A percentile compares a stretch with the other conserved stretches of the same genome.
These are phyloP conservation scores for Podosphaera xanthii DNA, from an alignment of 2,329 filamentous ascomycete genomes.

Conservation along the genomic window DNA sequence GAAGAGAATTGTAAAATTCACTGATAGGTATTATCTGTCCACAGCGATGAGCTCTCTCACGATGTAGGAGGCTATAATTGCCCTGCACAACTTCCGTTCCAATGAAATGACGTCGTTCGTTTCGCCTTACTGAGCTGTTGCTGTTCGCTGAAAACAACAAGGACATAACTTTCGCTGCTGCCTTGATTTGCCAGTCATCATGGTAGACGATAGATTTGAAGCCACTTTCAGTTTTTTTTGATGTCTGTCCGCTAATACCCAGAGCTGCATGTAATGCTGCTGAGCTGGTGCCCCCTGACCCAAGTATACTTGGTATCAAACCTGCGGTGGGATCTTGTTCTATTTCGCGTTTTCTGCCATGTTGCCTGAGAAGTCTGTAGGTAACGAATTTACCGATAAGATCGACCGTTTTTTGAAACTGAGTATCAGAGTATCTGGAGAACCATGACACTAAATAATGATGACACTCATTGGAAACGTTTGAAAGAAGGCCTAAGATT, in stretches of 20 bases:
- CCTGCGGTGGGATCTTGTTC: constrained; percentile 38
- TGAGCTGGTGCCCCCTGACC: constrained; percentile 32
- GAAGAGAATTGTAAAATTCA: constrained; percentile 68
- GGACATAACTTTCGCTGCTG: constrained; percentile 57
- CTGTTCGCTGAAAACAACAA: constrained; percentile 68
- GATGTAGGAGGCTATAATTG: constrained; percentile 19
- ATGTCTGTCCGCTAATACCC: constrained; percentile 24
- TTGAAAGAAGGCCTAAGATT: constrained; percentile 57
- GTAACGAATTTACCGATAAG: constrained; percentile 58
- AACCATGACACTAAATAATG: constrained; percentile 61
- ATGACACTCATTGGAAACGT: constrained; percentile 53
- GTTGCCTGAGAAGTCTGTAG: constrained; percentile 51
- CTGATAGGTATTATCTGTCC: constrained; percentile 56
- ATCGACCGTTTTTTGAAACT: constrained; percentile 55
- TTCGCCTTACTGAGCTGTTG: constrained; percentile 19
- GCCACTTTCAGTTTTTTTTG: constrained; percentile 31
- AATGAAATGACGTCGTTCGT: constrained; percentile 16
- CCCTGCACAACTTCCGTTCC: constrained; percentile 16
- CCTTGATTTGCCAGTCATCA: constrained; percentile 78
- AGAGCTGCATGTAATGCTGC: constrained; percentile 61
- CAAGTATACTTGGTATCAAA: constrained; percentile 50
- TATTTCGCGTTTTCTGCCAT: constrained; percentile 38
- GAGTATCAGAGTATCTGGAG: constrained; percentile 39
- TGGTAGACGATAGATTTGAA: constrained; percentile 39
- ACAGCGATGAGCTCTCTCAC: constrained; percentile 23